Conservation (phyloP, 306 rosid species). For the Rosa lucieae region DNA sequence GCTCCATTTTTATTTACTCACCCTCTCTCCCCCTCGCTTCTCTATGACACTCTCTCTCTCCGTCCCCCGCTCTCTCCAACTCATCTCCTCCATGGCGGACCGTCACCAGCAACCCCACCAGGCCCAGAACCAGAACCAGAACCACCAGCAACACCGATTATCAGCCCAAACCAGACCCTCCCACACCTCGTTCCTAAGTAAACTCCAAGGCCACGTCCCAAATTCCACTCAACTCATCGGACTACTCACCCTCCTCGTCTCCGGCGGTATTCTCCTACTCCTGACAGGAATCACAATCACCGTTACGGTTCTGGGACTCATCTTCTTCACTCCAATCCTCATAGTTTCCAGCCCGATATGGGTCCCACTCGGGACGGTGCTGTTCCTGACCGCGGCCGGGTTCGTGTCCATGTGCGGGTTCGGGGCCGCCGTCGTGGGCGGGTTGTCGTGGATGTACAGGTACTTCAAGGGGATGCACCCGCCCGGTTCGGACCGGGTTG, state of each 20-base stretch:
- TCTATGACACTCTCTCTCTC: background rate
- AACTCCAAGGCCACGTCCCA: constrained; percentile 44
- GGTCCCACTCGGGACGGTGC: constrained; percentile 46
- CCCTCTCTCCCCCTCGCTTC: background rate
- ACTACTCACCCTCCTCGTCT: constrained; percentile 45
- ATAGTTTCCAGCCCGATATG: constrained; percentile 69
- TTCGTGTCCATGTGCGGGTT: constrained; percentile 51
- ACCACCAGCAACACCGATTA: constrained; percentile 23
- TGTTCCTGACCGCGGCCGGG: constrained; percentile 36
- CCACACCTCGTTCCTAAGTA: constrained; percentile 31
- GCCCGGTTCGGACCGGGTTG: constrained; percentile 72
- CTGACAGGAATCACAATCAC: constrained; percentile 54
- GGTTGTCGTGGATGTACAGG: constrained; percentile 60
- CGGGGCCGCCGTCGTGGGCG: constrained; percentile 31
- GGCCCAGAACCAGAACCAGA: constrained; percentile 1
- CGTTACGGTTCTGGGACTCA: constrained; percentile 32
- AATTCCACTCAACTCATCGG: constrained; percentile 57
- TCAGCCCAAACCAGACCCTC: constrained; percentile 4
- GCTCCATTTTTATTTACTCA: background rate
- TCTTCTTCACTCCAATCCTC: constrained; percentile 55
- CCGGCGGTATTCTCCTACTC: constrained; percentile 58
- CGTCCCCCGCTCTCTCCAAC: background rate
- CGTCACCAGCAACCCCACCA: constrained; percentile 10
- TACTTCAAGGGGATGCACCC: constrained; percentile 75
- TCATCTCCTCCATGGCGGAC: constrained; percentile 55